These are phyloP conservation scores for Petrea volubilis DNA, from an alignment of 257 asterid genomes.

Conservation along the genomic window DNA sequence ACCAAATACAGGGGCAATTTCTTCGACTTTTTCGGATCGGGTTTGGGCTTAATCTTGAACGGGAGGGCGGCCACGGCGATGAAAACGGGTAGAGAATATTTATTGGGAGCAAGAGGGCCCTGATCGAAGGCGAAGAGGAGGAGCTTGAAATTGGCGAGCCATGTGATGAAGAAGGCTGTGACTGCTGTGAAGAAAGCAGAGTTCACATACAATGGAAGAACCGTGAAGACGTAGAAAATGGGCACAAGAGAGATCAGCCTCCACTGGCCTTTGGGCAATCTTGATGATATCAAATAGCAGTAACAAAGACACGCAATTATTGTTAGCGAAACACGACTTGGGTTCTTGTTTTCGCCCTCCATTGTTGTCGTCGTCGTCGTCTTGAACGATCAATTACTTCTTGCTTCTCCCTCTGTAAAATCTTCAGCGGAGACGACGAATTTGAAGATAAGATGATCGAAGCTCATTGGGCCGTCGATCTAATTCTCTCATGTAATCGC, in stretches of 20 bases:
- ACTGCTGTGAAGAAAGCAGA: slow-evolving; percentile 41
- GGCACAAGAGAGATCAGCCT: slow-evolving; percentile 58
- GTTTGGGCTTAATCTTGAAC: slow-evolving; percentile 27
- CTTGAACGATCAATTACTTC: not conserved
- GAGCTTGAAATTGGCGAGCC: slow-evolving; percentile 58
- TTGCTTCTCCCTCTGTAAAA: not conserved
- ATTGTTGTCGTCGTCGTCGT: not conserved
- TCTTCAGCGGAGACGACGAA: not conserved
- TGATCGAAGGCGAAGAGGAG: slow-evolving; percentile 59
- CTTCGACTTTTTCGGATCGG: not conserved
- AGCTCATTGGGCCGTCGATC: not conserved
- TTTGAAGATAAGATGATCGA: not conserved
- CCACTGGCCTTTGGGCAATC: slow-evolving; percentile 39
- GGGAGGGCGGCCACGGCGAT: slow-evolving; percentile 54
- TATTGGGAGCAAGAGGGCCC: slow-evolving; percentile 47
- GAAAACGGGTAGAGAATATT: slow-evolving; percentile 43
- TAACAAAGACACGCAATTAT: slow-evolving; percentile 39
- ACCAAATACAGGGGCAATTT: slow-evolving; percentile 38
- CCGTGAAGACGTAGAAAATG: slow-evolving; percentile 35
- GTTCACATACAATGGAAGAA: slow-evolving; percentile 41
- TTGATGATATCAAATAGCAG: slow-evolving; percentile 40
- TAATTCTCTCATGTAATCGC: not conserved
- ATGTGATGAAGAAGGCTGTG: slow-evolving; percentile 49
- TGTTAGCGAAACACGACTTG: slow-evolving; percentile 17
- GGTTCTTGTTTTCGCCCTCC: slow-evolving; percentile 48